A percentile compares a stretch with the other conserved stretches of the same genome.
Evolutionary conservation across 2,329 filamentous ascomycete species (phyloP).

Genomic region (Phaeosphaeriaceae sp.): DNA sequence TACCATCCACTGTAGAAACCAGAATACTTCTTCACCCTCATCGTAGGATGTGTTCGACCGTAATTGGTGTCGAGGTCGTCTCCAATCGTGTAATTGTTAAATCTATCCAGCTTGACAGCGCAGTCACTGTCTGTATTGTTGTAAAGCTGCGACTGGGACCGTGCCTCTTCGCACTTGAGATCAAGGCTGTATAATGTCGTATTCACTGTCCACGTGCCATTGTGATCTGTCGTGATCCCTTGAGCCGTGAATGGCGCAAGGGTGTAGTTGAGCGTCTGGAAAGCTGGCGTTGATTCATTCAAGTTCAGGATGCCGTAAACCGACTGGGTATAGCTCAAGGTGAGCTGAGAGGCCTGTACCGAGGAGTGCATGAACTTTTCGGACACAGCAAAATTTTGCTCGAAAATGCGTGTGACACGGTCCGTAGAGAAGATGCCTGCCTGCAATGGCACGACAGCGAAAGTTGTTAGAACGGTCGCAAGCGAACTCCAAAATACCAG

Average conservation of each 20-base stretch:
- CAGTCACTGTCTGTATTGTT: too few species aligned
- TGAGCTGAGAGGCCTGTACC: conserved; percentile 39
- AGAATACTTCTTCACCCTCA: too few species aligned
- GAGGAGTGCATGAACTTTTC: conserved; percentile 28
- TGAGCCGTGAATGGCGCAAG: conserved; percentile 50
- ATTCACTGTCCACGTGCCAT: conserved; percentile 19
- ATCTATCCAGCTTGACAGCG: too few species aligned
- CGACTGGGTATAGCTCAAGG: conserved; percentile 50
- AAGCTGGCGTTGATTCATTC: conserved; percentile 53
- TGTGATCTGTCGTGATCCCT: conserved; percentile 10
- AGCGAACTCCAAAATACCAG: conserved; percentile 56
- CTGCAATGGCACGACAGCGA: conserved; percentile 62
- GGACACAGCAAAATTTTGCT: conserved; percentile 14
- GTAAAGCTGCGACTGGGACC: not conserved
- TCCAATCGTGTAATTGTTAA: not conserved
- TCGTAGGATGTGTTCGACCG: too few species aligned
- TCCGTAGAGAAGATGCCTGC: conserved; percentile 56
- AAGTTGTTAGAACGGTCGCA: conserved; percentile 59
- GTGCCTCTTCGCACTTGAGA: conserved; percentile 32
- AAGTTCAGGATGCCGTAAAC: conserved; percentile 58
- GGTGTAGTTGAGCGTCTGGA: conserved; percentile 52
- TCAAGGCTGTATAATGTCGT: conserved; percentile 42
- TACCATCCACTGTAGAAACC: too few species aligned
- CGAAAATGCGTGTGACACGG: conserved; percentile 8
- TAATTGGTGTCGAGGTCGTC: too few species aligned